These are phyloP conservation scores for Fagus sylvatica DNA, from an alignment of 306 rosid genomes.

Conservation along the genomic window DNA sequence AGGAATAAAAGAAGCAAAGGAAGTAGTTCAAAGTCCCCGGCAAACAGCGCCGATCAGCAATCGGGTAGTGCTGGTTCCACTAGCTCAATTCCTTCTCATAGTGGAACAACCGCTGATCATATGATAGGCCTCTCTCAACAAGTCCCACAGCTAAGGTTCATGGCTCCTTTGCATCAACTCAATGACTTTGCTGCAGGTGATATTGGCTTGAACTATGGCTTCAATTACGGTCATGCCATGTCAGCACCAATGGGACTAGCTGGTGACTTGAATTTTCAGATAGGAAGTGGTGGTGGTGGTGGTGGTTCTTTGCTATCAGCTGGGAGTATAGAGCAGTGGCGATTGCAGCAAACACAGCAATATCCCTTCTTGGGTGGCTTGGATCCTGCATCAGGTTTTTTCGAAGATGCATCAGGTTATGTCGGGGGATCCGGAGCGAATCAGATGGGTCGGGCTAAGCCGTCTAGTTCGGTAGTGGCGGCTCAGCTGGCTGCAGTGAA, in stretches of 20 bases:
- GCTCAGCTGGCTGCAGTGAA: conserved; percentile 56
- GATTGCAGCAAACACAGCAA: conserved; percentile 59
- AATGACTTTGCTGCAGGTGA: conserved; percentile 43
- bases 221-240: conserved; percentile 35
- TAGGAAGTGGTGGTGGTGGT: conserved; percentile 26
- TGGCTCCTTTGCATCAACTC: conserved; percentile 55
- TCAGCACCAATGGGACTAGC: conserved; percentile 50
- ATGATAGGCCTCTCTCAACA: conserved; percentile 33
- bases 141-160: conserved; percentile 48
- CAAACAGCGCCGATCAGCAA: conserved; percentile 55
- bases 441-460: conserved; percentile 35
- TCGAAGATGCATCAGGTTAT: conserved; percentile 38
- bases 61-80: conserved; percentile 48
- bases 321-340: conserved; percentile 52
- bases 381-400: conserved; percentile 50
- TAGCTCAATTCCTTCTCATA: conserved; percentile 36
- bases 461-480: conserved; percentile 33
- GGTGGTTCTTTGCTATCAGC: conserved; percentile 33
- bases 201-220: conserved; percentile 59
- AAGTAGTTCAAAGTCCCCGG: conserved; percentile 62
- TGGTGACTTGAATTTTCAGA: conserved; percentile 61
- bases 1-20: conserved; percentile 75
- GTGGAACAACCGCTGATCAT: conserved; percentile 19
- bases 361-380: conserved; percentile 58
- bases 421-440: neutral